A percentile compares a stretch with the other conserved stretches of the same genome.
These are phyloP conservation scores for Arachnomyces sp. DNA, from an alignment of 2,329 filamentous ascomycete genomes.

Conservation along the genomic window DNA sequence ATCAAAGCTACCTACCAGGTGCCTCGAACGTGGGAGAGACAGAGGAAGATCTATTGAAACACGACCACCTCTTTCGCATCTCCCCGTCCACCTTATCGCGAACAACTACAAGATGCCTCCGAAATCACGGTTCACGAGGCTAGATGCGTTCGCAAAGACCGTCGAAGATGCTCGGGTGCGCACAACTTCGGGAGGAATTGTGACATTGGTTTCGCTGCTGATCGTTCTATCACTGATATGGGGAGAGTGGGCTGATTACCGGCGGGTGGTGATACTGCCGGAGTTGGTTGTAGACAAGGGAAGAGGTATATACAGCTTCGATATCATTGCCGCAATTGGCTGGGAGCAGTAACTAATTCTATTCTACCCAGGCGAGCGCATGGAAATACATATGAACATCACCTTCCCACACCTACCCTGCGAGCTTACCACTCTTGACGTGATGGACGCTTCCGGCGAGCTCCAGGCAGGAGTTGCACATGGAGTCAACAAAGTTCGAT, in stretches of 20 bases:
- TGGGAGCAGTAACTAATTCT: constrained; percentile 4
- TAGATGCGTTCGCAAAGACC: constrained; percentile 98
- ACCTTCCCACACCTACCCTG: constrained; percentile 91
- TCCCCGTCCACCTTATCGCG: too few relatives aligned
- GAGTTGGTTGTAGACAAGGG: constrained; percentile 96
- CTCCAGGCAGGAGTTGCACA: constrained; percentile 91
- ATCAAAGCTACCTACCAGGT: too few relatives aligned
- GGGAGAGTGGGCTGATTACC: constrained; percentile 95
- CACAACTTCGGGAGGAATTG: constrained; percentile 89
- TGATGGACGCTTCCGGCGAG: constrained; percentile 98
- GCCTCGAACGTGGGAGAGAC: too few relatives aligned
- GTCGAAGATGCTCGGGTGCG: constrained; percentile 96
- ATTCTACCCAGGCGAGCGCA: constrained; percentile 66
- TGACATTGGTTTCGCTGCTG: constrained; percentile 84
- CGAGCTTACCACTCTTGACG: constrained; percentile 90
- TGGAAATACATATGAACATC: constrained; percentile 98
- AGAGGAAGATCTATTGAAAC: too few relatives aligned
- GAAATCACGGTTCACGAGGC: constrained; percentile 90
- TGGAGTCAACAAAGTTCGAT: constrained; percentile 82
- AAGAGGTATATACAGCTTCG: constrained; percentile 54
- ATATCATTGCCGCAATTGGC: neutral
- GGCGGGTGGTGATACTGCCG: constrained; percentile 75
- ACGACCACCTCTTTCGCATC: too few relatives aligned
- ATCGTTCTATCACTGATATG: constrained; percentile 82
- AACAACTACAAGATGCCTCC: constrained; percentile 57